These are phyloP conservation scores for Pseudisothecium myosuroides DNA, from an alignment of 225 moss, liverwort and hornwort genomes.

Conservation along the genomic window DNA sequence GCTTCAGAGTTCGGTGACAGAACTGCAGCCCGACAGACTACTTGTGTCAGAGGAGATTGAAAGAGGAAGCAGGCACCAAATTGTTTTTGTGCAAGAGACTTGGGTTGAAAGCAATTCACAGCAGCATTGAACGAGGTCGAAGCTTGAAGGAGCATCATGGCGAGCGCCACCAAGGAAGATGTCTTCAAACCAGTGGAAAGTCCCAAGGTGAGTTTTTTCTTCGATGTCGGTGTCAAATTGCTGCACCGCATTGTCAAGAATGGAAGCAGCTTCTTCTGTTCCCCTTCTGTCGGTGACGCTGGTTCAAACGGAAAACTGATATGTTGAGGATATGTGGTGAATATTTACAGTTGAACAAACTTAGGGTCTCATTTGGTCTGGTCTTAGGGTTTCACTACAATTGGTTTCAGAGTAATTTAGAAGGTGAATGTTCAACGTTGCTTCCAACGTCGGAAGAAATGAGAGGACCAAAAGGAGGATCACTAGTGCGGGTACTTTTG, in stretches of 20 bases:
- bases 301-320: background rate
- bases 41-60: background rate
- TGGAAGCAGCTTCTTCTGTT: background rate
- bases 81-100: background rate
- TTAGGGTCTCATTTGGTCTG: background rate
- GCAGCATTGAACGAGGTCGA: background rate
- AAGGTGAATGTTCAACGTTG: background rate
- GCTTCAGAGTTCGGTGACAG: background rate
- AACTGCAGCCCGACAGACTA: background rate
- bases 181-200: slow-evolving; percentile 13
- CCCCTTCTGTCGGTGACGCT: background rate
- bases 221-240: background rate
- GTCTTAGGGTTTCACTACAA: background rate
- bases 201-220: slow-evolving; percentile 1
- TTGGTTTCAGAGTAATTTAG: background rate
- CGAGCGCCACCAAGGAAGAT: slow-evolving; percentile 13
- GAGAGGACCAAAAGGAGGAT: background rate
- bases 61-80: background rate
- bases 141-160: background rate
- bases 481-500: background rate
- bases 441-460: background rate
- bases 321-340: background rate
- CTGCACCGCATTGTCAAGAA: background rate
- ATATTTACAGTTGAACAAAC: background rate
- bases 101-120: background rate